Conservation (phyloP, 140 eudicot species). For the Ambrosia hybrid region DNA sequence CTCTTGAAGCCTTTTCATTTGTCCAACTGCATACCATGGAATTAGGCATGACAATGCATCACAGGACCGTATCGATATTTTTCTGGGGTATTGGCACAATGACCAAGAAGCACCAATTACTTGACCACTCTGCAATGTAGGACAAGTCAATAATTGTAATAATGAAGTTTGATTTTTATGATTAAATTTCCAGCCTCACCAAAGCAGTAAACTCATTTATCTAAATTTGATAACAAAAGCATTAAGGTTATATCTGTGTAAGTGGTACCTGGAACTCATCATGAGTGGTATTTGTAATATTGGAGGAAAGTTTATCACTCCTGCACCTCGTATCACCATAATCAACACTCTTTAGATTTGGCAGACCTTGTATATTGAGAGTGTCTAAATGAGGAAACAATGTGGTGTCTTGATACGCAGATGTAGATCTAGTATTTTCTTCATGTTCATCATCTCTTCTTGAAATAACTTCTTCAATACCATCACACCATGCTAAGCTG, state of each 20-base stretch:
- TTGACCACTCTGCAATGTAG: background rate
- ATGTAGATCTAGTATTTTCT: background rate
- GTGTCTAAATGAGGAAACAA: background rate
- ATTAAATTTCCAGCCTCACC: background rate
- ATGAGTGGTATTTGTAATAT: too few species aligned
- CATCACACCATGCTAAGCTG: background rate
- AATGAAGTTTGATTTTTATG: background rate
- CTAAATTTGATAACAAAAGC: too few species aligned
- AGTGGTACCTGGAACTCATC: constrained; percentile 1
- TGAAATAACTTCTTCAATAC: constrained; percentile 19
- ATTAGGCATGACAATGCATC: background rate
- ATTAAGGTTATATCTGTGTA: background rate
- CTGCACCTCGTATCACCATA: background rate
- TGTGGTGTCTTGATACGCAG: background rate
- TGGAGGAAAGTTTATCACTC: too few species aligned
- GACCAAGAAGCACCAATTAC: background rate
- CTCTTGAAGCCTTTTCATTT: background rate
- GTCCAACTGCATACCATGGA: constrained; percentile 2
- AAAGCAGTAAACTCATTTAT: too few species aligned
- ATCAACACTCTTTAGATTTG: background rate
- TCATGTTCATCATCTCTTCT: background rate
- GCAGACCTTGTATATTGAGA: background rate
- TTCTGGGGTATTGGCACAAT: background rate
- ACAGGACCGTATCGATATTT: background rate
- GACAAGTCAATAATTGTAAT: background rate